Evolutionary conservation across 176 grass and related monocot species (phyloP), one percentile per base, ranked within the genome.

Genomic region (Juncus effusus): DNA sequence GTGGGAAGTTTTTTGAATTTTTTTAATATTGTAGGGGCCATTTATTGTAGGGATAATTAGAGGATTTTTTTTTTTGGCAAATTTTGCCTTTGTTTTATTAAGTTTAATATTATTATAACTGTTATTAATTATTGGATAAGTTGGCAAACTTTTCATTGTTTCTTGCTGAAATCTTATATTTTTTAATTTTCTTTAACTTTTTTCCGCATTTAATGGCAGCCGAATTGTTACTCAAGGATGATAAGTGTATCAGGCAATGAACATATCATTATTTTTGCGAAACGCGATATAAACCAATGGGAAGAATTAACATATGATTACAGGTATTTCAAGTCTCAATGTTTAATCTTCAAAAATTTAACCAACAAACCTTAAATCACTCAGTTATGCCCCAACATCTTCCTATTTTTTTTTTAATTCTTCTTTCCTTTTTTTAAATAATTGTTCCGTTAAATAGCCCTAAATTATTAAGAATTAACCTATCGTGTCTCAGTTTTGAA

Each of bases 261-360:
- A 56, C 94, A 93, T 84, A 99, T 99, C 58, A 87, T 90, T 70
- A 99, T 99, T 86, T 99, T 99, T 74, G 88, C 94, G 36, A 99
- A 99, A 62, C 78, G 94, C 12, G 88, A 99, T 62, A 93, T 99
- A 64, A 81, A 84, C 68, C 85, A 82, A 77, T 99, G 88, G 94
- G 94, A 99, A 84, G 94, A 99, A 73, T 70, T 99, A 77, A 85
- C 94, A 61, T 99, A 99, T 41, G 94, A 99, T 63, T 99, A 99
- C 65, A 93, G 94, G 94, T 99, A 28, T 60, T 56, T 53, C 38
- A 47, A 47, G 9, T 47, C 19, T 47, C 44, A 47, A 47, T 6
- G 4, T 47, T 47, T 9, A 47, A 47, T 47, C 4, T 9, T 47
- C 4, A 47, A 47, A 6, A 9, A 1, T 5, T 47, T 47, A 28